A percentile compares a stretch with the other conserved stretches of the same genome.
Conservation (phyloP, 2,329 filamentous ascomycete species). For the Aspergillus texensis region DNA sequence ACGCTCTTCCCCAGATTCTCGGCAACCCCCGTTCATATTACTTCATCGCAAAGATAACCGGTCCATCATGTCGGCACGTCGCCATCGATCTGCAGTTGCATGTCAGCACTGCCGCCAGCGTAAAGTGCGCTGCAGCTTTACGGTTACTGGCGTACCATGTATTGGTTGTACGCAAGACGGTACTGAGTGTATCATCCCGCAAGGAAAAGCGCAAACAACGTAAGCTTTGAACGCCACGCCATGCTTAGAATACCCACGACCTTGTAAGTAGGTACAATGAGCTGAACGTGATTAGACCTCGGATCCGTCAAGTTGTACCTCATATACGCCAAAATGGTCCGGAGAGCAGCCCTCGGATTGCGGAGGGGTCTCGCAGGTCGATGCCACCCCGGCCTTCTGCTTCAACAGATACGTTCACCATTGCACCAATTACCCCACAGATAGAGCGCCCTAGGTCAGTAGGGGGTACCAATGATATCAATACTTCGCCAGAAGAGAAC, state of each 20-base stretch:
- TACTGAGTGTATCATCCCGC: conserved; percentile 27
- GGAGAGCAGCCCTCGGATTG: background rate
- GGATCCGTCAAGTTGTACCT: background rate
- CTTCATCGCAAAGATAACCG: background rate
- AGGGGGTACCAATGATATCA: background rate
- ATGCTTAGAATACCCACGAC: background rate
- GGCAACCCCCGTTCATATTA: background rate
- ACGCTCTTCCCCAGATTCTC: background rate
- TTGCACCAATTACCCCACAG: background rate
- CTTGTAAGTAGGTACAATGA: background rate
- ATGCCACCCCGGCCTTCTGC: background rate
- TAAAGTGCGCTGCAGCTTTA: conserved; percentile 29
- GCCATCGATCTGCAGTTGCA: conserved; percentile 16
- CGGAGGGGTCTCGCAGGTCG: background rate
- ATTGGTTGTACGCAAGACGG: conserved; percentile 32
- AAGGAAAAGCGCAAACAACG: background rate
- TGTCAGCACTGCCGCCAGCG: conserved; percentile 22
- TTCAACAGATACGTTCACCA: background rate
- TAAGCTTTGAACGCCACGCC: background rate
- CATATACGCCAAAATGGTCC: background rate
- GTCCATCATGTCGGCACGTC: background rate
- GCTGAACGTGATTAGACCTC: background rate
- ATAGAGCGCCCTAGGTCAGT: background rate
- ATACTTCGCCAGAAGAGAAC: background rate
- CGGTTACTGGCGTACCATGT: conserved; percentile 30